Base-by-base conservation (phyloP, 768 basidiomycete genomes). In the Favolaschia claudopus region DNA sequence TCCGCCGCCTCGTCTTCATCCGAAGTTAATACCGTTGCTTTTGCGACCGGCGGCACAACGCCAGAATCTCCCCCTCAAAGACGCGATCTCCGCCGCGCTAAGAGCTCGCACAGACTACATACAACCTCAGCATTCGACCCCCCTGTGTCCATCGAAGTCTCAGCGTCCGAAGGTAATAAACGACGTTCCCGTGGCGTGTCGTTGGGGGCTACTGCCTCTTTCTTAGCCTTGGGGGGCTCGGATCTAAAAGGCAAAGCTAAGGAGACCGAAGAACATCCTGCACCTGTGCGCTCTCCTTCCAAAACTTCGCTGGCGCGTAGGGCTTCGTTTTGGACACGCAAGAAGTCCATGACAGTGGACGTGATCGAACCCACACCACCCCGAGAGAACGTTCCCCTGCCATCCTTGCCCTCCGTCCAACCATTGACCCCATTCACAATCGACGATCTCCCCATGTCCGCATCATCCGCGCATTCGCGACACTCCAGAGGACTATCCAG, bases 261-360 rank as follows among this genome's bases (percentile, higher is more conserved):
- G 48, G 78, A 79, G 40, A 70, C 71, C 19, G 74, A 72, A 36
- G 64, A 59, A 59, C 70, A 62, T 36, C 31, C 64, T 27, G 60
- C 48, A 25, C 32, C 58, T 22, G 32, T 69, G 34, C 55, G 73
- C 6, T 71, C 69, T 49, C n/a, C 69, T 7, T 60, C 73, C 19
- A 70, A 79, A 7, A 82, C 79, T 36, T 66, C 77, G 5, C 61
- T 88, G 29, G 72, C 80, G 12, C 83, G 88, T 47, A 85, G 85
- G 69, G 67, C 85, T 10, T 91, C 90, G 7, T 90, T 91, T 66
- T 91, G 89, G 89, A 77, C 75, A 42, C 82, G 84, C 57, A 86
- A 79, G 72, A 79, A 83, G 56, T 59, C 71, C 15, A 62, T 70
- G 22, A 68, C 71, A 8, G 27, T 43, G 24, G 57, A 63, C 28